phyloP scores from a whole-genome alignment of 1,139 yeast genomes.

The Yamadazyma aaseri region DNA sequence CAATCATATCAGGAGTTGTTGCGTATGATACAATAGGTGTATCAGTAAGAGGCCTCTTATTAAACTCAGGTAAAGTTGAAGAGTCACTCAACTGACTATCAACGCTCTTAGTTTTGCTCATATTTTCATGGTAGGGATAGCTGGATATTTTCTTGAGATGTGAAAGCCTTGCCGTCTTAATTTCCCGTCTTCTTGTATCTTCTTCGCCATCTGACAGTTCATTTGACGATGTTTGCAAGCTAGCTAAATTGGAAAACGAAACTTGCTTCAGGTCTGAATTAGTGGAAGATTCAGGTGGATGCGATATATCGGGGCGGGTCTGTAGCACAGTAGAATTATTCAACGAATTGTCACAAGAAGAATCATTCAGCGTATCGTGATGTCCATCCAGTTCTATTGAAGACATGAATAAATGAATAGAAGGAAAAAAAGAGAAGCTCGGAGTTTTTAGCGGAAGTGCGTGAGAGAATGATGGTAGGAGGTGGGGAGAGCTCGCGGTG shows the following conservation, averaged over 20 bases:
- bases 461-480: too few species aligned
- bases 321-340: conserved; percentile 2
- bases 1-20: conserved; percentile 48
- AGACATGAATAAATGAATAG: conserved; percentile 6
- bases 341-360: conserved; percentile 3
- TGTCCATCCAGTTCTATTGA: conserved; percentile 8
- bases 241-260: conserved; percentile 10
- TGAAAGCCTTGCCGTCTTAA: not conserved
- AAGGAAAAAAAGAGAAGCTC: not conserved
- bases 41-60: conserved; percentile 68
- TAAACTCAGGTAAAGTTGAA: conserved; percentile 53
- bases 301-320: too few species aligned
- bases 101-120: conserved; percentile 26
- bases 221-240: conserved; percentile 14
- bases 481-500: too few species aligned
- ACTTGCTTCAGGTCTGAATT: conserved; percentile 11
- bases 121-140: conserved; percentile 19
- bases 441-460: conserved; percentile 2
- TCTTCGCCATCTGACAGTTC: conserved; percentile 16
- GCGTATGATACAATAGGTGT: conserved; percentile 62
- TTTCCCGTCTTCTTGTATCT: not conserved
- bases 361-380: conserved; percentile 1
- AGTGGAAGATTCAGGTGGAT: conserved; percentile 4
- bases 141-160: conserved; percentile 15
- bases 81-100: conserved; percentile 29